Base-by-base conservation (phyloP, 225 moss, liverwort and hornwort genomes). In the Sphagnum contortum region DNA sequence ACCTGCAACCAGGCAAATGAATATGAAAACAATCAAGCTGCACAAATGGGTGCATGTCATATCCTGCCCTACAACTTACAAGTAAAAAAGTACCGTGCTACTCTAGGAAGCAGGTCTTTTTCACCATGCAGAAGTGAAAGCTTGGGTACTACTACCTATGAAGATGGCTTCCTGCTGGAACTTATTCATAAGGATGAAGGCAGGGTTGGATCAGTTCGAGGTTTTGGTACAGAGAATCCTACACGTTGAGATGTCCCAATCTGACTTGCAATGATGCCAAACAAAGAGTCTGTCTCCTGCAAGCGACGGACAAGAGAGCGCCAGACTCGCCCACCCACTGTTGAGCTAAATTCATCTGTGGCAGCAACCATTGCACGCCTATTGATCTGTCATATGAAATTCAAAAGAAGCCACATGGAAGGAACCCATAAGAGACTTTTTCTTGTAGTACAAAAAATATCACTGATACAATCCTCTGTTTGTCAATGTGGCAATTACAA, bases 281-380 rank as follows among this genome's bases (percentile, higher is more conserved):
- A 93, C 52, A 93, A 83, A 71, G 88, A 85, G 72, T 83, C 87
- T 79, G 89, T 93, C 72, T 98, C 98, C 79, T 89, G 74, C 69
- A 98, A 71, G 55, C 98, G 92, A 65, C 90, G 90, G 74, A 81
- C 75, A 56, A 98, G 90, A 50, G 93, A 93, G 67, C 92, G 87
- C 98, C 98, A 98, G 60, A 93, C 91, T 75, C 90, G 85, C 48
- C 88, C 93, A 75, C 98, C 98, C 45, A 89, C 87, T 69, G 87
- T 85, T 68, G 83, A 82, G 54, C 87, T 91, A 71, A 90, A 98
- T 57, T 91, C 98, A 87, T 93, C 98, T 12, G 93, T 91, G 60
- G 90, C 92, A 68, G 98, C 98, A 73, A 86, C 85, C 69, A 89
- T 77, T 11, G 82, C 87, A 71, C 90, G 90, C 75, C 98, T 82